Evolutionary conservation across 208 protist species (phyloP).

Genomic region (Acanthamoeba culbertsoni): DNA sequence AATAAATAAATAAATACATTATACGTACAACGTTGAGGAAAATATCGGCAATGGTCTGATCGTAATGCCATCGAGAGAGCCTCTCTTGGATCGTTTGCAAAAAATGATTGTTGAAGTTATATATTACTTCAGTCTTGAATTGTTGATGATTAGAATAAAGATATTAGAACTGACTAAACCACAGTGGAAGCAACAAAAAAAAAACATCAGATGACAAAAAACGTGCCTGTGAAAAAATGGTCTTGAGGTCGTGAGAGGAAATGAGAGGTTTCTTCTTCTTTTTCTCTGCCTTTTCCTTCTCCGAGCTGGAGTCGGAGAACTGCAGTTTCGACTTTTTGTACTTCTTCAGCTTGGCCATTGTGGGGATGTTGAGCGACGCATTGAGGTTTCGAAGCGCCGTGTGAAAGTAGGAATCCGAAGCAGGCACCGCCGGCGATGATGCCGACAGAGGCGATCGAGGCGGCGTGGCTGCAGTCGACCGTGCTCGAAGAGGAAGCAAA

Average conservation of each 20-base stretch:
- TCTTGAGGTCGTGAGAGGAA: background rate
- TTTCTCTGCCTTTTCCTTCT: background rate
- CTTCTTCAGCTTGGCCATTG: slow-evolving; percentile 26
- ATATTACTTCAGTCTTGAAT: slow-evolving; percentile 6
- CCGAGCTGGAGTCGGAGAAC: background rate
- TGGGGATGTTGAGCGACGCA: slow-evolving; percentile 9
- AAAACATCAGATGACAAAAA: background rate
- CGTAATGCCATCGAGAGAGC: background rate
- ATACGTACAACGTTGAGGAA: slow-evolving; percentile 36
- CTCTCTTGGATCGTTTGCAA: background rate
- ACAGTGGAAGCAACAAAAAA: background rate
- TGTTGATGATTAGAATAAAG: background rate
- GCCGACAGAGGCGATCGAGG: background rate
- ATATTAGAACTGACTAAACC: background rate
- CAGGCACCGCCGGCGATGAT: background rate
- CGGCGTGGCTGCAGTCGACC: background rate
- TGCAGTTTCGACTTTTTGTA: background rate
- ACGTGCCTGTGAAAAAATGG: background rate
- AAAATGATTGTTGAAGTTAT: slow-evolving; percentile 41
- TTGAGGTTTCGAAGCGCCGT: background rate
- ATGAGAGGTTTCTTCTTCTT: background rate
- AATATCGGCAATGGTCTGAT: slow-evolving; percentile 17
- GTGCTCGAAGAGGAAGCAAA: background rate
- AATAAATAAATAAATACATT: background rate
- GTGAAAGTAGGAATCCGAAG: background rate